Evolutionary conservation across 164 flowering plant species (phyloP).

Genomic region (Stephania cephalantha): DNA sequence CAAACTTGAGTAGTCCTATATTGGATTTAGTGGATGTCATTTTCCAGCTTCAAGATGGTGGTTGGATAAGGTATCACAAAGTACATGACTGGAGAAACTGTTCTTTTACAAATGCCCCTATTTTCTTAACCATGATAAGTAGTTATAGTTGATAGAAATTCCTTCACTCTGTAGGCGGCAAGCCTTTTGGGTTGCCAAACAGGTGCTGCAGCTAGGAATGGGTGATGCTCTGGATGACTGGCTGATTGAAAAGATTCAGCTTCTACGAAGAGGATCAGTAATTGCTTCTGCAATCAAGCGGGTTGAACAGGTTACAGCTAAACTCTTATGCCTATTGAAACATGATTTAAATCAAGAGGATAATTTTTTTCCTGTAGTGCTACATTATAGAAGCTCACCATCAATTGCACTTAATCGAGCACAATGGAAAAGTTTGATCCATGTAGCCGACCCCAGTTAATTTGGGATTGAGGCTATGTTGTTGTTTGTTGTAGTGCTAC

Average conservation of each 20-base stretch:
- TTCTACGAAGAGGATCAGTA: conserved; percentile 74
- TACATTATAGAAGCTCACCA: background rate
- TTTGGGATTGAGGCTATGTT: no score
- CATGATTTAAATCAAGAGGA: background rate
- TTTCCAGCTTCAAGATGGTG: conserved; percentile 96
- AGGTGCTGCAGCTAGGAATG: conserved; percentile 97
- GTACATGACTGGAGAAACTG: background rate
- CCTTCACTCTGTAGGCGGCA: conserved; percentile 51
- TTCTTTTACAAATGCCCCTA: background rate
- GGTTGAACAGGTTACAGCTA: conserved; percentile 61
- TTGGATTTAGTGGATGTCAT: conserved; percentile 91
- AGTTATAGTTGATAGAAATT: background rate
- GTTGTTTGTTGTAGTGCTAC: background rate
- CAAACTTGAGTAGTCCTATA: conserved; percentile 75
- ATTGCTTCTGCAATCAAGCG: conserved; percentile 79
- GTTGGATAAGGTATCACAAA: conserved; percentile 86
- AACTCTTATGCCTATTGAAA: background rate
- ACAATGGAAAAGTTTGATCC: no score
- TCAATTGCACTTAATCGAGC: no score
- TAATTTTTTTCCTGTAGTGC: background rate
- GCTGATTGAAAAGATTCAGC: conserved; percentile 89
- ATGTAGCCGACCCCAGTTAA: no score
- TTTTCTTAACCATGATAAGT: background rate
- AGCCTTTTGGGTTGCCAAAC: conserved; percentile 97
- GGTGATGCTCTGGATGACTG: conserved; percentile 99